These are phyloP conservation scores for Fusarium palustre DNA, from an alignment of 2,329 filamentous ascomycete genomes.

Conservation along the genomic window DNA sequence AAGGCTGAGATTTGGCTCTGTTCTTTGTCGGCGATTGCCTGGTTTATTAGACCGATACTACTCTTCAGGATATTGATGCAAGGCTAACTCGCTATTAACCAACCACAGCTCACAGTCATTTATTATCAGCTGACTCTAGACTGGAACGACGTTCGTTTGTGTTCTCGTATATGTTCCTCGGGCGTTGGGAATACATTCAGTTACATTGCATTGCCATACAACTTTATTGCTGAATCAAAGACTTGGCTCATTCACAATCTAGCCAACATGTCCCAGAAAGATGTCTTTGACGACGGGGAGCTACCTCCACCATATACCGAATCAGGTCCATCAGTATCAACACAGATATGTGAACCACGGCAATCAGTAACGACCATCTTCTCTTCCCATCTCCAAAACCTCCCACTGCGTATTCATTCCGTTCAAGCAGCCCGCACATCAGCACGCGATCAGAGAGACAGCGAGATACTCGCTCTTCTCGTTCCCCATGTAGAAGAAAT, in stretches of 20 bases:
- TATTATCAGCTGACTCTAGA: slow-evolving; percentile 23
- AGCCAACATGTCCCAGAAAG: slow-evolving; percentile 29
- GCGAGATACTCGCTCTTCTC: slow-evolving; percentile 54
- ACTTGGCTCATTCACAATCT: slow-evolving; percentile 9
- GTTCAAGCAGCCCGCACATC: slow-evolving; percentile 51
- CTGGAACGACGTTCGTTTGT: neutral
- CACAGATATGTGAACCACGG: slow-evolving; percentile 1
- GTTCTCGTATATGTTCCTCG: slow-evolving; percentile 13
- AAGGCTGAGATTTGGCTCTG: slow-evolving; percentile 4
- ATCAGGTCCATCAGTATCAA: slow-evolving; percentile 26
- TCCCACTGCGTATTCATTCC: slow-evolving; percentile 54
- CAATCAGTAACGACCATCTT: slow-evolving; percentile 48
- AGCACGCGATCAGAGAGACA: slow-evolving; percentile 54
- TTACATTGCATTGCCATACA: neutral
- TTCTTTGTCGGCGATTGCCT: slow-evolving; percentile 12
- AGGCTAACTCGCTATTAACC: slow-evolving; percentile 27
- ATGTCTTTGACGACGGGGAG: slow-evolving; percentile 34
- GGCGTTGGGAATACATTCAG: slow-evolving; percentile 19
- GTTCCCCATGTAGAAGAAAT: slow-evolving; percentile 58
- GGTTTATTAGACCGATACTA: slow-evolving; percentile 7
- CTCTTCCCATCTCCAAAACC: slow-evolving; percentile 51
- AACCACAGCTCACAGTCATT: neutral
- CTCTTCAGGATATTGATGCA: slow-evolving; percentile 8
- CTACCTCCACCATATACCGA: slow-evolving; percentile 45
- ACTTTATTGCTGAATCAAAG: neutral